Base-by-base conservation (phyloP, 225 moss, liverwort and hornwort species). In the Bryum argenteum region DNA sequence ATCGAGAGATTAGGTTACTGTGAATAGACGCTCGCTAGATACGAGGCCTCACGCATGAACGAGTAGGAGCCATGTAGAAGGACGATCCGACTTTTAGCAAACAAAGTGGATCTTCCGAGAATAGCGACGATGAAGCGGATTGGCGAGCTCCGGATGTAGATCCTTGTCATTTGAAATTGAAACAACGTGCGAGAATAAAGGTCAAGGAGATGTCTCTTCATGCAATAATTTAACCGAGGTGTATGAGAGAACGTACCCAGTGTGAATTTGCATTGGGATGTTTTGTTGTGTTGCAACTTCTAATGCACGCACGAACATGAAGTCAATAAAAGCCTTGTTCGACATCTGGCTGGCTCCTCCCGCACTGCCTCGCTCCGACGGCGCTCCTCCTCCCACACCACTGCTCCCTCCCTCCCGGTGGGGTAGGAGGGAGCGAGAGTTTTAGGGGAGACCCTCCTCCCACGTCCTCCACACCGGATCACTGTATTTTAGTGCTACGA, bases 141-240 rank as follows among this genome's bases (percentile, higher is more conserved):
- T 97, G 69, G 91, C 91, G 11, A 89, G 77, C 75, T 88, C 83
- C 82, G 93, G 77, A 72, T 97, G 90, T 83, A 97, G 78, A 61
- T 97, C 96, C 75, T 85, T 93, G 78, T 97, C 93, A 22, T n/a
- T 91, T 93, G 79, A 97, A 96, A 17, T 93, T 96, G 73, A 65
- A n/a, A 61, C 22, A 70, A 65, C 5, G 63, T 58, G 44, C 69
- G 72, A 73, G n/a, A 17, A 48, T 11, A 44, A 57, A 62, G 8
- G 42, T 53, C 8, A 58, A 18, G 63, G 48, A 81, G 63, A 16
- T 54, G 43, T 21, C 42, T 52, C 72, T 28, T n/a, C 51, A 14
- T 51, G 21, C 57, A 15, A 48, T 8, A 48, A 15, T 54, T 26
- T 40, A 23, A 38, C 13, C 62, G 62, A 54, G 33, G 15, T 16